Conservation (phyloP, 106 monocot genomes). For the Acorus gramineus region DNA sequence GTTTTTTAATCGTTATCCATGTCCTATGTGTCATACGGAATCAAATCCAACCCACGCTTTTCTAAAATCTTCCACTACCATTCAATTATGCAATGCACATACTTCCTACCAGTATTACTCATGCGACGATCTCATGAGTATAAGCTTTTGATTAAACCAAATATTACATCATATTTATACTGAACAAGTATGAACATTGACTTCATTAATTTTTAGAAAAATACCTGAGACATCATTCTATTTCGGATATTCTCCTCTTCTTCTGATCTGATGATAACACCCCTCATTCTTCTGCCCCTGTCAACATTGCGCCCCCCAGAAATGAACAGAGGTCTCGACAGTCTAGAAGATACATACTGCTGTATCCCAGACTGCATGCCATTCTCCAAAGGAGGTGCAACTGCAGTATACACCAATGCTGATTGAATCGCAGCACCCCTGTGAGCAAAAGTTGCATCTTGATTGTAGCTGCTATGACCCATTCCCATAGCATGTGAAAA, state of each 20-base stretch:
- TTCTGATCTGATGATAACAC: slow-evolving; percentile 8
- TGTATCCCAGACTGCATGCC: slow-evolving; percentile 7
- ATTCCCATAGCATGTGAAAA: background rate
- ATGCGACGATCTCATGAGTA: background rate
- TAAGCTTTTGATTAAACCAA: background rate
- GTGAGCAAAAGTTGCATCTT: slow-evolving; percentile 5
- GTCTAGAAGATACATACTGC: slow-evolving; percentile 15
- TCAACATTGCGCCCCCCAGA: slow-evolving; percentile 5
- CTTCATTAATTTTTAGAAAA: background rate
- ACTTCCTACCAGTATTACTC: no score
- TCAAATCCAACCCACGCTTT: no score
- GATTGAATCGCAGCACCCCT: slow-evolving; percentile 2
- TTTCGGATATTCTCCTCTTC: slow-evolving; percentile 10
- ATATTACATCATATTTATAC: background rate
- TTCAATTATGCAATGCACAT: no score
- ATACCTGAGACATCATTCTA: slow-evolving; percentile 26
- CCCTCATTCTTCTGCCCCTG: slow-evolving; percentile 23
- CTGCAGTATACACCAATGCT: background rate
- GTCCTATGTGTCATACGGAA: no score
- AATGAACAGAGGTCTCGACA: slow-evolving; percentile 12
- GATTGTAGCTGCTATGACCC: slow-evolving; percentile 4
- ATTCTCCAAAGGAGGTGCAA: slow-evolving; percentile 5
- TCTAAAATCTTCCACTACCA: no score
- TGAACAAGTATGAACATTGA: background rate
- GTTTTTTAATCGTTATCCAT: no score